phyloP scores from a whole-genome alignment of 2,329 filamentous ascomycete species.

The Aspergillus ochraceoroseus region DNA sequence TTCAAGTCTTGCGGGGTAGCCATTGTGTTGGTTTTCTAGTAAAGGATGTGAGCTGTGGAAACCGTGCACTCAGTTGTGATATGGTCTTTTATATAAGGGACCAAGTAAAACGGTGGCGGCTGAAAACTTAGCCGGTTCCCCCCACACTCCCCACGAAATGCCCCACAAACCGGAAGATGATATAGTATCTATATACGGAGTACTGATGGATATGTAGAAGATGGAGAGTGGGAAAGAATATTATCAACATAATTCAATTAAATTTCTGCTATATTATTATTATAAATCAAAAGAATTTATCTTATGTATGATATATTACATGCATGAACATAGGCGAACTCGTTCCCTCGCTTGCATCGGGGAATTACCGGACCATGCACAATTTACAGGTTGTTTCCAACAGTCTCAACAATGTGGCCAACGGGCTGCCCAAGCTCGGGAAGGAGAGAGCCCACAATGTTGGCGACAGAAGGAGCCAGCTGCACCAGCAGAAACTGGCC shows the following conservation, averaged over 20 bases:
- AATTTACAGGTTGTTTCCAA: constrained; percentile 8
- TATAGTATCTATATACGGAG: background rate
- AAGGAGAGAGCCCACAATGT: background rate
- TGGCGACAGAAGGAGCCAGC: constrained; percentile 3
- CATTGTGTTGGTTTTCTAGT: constrained; percentile 22
- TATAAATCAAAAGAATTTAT: constrained; percentile 4
- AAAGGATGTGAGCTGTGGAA: too few species aligned
- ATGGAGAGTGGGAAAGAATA: background rate
- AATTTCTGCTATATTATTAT: too few species aligned
- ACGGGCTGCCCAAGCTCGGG: constrained; percentile 1
- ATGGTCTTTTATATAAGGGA: background rate
- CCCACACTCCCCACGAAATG: constrained; percentile 17
- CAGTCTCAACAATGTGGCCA: background rate
- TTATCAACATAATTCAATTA: too few species aligned
- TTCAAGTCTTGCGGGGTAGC: constrained; percentile 33
- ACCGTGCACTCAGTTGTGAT: too few species aligned
- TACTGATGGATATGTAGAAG: too few species aligned
- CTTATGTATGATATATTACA: constrained; percentile 4
- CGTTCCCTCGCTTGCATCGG: background rate
- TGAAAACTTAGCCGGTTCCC: constrained; percentile 15
- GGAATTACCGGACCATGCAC: background rate
- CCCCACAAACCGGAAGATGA: constrained; percentile 13
- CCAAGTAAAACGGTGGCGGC: constrained; percentile 6
- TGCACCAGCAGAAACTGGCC: background rate
- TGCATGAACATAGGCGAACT: constrained; percentile 11